Evolutionary conservation across 306 rosid species (phyloP).

Genomic region (Coriaria nepalensis): DNA sequence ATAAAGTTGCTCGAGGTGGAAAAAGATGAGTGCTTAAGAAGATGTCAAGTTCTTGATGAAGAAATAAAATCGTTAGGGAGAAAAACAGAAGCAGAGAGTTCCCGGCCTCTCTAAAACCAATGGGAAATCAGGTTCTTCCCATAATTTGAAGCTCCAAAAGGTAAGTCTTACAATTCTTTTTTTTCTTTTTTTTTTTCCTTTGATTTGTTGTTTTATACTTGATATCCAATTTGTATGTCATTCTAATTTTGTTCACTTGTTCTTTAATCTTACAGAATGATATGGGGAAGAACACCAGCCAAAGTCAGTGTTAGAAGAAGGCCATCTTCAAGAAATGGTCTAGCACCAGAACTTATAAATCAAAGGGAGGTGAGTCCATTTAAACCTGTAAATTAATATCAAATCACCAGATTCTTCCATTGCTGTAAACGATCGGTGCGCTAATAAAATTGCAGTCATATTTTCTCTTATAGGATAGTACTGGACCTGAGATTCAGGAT

Average conservation of each 20-base stretch:
- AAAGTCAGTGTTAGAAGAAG: constrained; percentile 39
- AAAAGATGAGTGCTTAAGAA: constrained; percentile 19
- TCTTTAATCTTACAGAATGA: constrained; percentile 33
- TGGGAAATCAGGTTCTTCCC: constrained; percentile 25
- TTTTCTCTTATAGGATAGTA: constrained; percentile 36
- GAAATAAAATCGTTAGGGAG: constrained; percentile 24
- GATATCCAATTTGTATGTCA: constrained; percentile 6
- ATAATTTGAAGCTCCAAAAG: constrained; percentile 38
- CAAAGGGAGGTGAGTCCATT: constrained; percentile 47
- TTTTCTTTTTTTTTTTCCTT: too few relatives aligned
- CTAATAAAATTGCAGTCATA: background rate
- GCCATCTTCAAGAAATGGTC: constrained; percentile 33
- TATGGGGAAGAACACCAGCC: constrained; percentile 36
- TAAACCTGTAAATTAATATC: constrained; percentile 10
- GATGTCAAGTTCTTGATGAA: constrained; percentile 23
- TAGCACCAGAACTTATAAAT: constrained; percentile 27
- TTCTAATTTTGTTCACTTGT: constrained; percentile 9
- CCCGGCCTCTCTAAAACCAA: constrained; percentile 17
- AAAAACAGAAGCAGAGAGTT: constrained; percentile 19
- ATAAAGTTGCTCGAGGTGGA: constrained; percentile 25
- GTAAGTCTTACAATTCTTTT: constrained; percentile 24
- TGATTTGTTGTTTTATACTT: constrained; percentile 6
- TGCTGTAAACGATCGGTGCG: constrained; percentile 2
- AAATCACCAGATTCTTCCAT: constrained; percentile 4
- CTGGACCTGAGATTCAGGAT: constrained; percentile 35